Conservation (phyloP, 1,139 yeast species). For the Candida freyschussii region DNA sequence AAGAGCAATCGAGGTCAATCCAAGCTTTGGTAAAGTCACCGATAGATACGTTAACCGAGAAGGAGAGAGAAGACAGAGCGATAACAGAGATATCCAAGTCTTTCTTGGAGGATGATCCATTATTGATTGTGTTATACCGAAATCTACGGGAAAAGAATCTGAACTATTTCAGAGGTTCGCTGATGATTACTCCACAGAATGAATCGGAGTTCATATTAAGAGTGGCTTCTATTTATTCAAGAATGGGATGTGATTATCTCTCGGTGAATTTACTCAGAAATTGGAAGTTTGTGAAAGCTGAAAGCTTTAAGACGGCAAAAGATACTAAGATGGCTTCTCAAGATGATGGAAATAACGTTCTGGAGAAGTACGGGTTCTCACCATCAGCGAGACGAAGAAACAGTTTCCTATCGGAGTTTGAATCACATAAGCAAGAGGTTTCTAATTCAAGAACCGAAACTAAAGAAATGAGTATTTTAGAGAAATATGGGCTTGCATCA, state of each 20-base stretch:
- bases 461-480: slow-evolving; percentile 16
- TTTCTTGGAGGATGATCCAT: slow-evolving; percentile 77
- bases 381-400: slow-evolving; percentile 22
- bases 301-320: slow-evolving; percentile 11
- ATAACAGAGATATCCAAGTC: slow-evolving; percentile 34
- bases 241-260: slow-evolving; percentile 91
- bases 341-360: slow-evolving; percentile 8
- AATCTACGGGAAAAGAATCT: slow-evolving; percentile 50
- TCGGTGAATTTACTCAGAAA: slow-evolving; percentile 56
- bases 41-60: slow-evolving; percentile 30
- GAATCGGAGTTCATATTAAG: slow-evolving; percentile 62
- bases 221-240: slow-evolving; percentile 60
- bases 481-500: slow-evolving; percentile 22
- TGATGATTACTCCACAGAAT: slow-evolving; percentile 38
- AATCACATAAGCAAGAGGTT: slow-evolving; percentile 4
- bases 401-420: slow-evolving; percentile 11
- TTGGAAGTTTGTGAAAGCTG: slow-evolving; percentile 56
- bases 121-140: slow-evolving; percentile 60
- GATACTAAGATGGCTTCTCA: slow-evolving; percentile 9
- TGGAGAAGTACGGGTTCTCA: slow-evolving; percentile 25
- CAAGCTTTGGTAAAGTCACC: slow-evolving; percentile 62
- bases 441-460: slow-evolving; percentile 5
- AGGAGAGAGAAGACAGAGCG: slow-evolving; percentile 21
- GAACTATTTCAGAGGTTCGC: slow-evolving; percentile 45
- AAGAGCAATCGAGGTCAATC: slow-evolving; percentile 49